Evolutionary conservation across 148 eudicot species (phyloP), one percentile per base, ranked within the genome.

Genomic region (Rhododendron mucronatum): DNA sequence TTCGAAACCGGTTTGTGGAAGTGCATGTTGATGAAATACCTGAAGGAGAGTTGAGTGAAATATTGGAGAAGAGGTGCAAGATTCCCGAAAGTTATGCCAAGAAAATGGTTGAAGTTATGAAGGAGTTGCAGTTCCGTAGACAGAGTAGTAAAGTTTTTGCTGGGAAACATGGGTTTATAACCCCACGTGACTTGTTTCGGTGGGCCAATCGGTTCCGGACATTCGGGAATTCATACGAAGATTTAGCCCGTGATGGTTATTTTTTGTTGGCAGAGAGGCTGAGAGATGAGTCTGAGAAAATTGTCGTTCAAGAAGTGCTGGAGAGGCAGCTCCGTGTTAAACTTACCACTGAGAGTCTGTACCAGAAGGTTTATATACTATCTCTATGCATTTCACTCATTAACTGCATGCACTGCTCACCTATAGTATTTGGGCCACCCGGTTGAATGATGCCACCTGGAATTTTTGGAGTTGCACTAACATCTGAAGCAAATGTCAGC

Each of bases 1-100:
- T 97, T 82, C 97, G 98, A 71, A 97, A 97, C 83, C 99, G 99
- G 18, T 97, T 97, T 89, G 98, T 97, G 84, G 99, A 97, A 92
- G 92, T 97, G 86, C 98, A 95, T 85, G 99, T 97, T 69, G 98
- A 97, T 90, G 99, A 95, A 88, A 97, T 97, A 78, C 99, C 99
- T 0, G 91, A 92, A 82, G 90, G 79, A 85, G 99, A 97, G 89
- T 85, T 95, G 84, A 89, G 88, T 69, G 92, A 91, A 53, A 96
- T 97, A 84, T 89, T 97, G 90, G 90, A 91, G 87, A 89, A 87
- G 78, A 92, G 93, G 88, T 92, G 99, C 90, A 87, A 90, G 86
- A 89, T 97, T 82, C 93, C 98, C 55, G 90, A 84, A n/a, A 93
- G 95, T 86, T 91, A 93, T 90, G 97, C 99, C 18, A 89, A 88